Percentiles rank a stretch among this genome's conserved stretches.
phyloP scores from a whole-genome alignment of 1,284 basidiomycete species.

The Thecaphora thlaspeos region DNA sequence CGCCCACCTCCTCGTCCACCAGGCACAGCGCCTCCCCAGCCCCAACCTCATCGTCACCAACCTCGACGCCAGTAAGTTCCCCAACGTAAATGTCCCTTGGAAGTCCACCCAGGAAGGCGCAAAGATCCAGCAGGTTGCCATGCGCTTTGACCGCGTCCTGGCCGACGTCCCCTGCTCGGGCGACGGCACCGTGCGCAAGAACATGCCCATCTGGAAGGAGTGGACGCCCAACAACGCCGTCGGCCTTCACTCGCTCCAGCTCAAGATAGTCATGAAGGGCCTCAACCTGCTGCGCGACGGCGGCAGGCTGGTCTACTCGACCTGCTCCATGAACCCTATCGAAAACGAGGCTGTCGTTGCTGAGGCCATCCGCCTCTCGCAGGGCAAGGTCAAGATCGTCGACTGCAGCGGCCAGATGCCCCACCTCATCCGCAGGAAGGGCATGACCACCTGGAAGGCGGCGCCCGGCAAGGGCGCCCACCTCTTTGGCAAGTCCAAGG shows the following conservation, averaged over 20 bases:
- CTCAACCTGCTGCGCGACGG: conserved; percentile 84
- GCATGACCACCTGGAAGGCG: conserved; percentile 54
- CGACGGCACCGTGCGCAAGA: conserved; percentile 94
- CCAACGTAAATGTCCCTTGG: conserved; percentile 48
- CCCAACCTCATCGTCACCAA: conserved; percentile 94
- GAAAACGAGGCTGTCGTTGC: conserved; percentile 97
- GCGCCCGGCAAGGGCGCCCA: conserved; percentile 46
- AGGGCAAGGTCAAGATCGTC: conserved; percentile 73
- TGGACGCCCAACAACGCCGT: conserved; percentile 89
- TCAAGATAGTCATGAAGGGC: conserved; percentile 85
- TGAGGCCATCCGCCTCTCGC: conserved; percentile 62
- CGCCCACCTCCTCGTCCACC: conserved; percentile 95
- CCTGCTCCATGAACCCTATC: conserved; percentile 93
- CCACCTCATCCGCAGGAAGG: conserved; percentile 67
- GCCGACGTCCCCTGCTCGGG: conserved; percentile 98
- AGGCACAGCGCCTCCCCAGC: conserved; percentile 88
- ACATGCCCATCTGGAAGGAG: conserved; percentile 88
- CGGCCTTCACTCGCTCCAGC: conserved; percentile 86
- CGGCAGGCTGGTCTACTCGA: conserved; percentile 94
- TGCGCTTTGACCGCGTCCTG: conserved; percentile 88
- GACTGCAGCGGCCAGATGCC: conserved; percentile 75
- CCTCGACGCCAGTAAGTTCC: conserved; percentile 87
- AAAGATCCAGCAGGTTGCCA: conserved; percentile 57
- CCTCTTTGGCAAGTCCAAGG: conserved; percentile 37
- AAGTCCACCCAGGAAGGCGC: conserved; percentile 24